Base-by-base conservation (phyloP, 805 yeast genomes). In the Metschnikowia lochheadii region DNA sequence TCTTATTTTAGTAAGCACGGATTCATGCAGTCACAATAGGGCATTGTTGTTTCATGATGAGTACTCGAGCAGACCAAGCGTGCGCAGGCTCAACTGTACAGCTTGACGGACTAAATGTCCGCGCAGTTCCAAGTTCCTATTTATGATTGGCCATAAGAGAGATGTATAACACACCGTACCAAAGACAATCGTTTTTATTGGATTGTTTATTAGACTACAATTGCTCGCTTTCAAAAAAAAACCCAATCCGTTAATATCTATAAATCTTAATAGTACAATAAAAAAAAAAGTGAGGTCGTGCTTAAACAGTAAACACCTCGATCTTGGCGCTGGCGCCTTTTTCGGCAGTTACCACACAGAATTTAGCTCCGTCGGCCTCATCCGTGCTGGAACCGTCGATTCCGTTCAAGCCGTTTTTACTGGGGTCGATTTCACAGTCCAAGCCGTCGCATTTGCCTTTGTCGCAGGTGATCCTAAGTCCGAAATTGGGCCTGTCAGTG, bases 341-440 rank as follows among this genome's bases (percentile, higher is more conserved):
- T 41, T 70, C 68, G 34, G 89, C 96, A 41, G 96, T 88, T 45
- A 88, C 85, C 47, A 89, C 86, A 77, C 96, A 89, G 79, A 79
- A 89, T n/a, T 79, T 76, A 38, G 85, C 95, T 56, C 84, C 88
- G 36, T 64, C 59, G 6, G 63, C 66, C n/a, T 60, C 59, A 46
- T 84, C 84, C 49, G 74, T 65, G 4, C 69, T 60, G 3, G 70
- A 60, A 21, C 82, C 75, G 17, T 61, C 55, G 34, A 82, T 78
- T 47, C 74, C 75, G 70, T 88, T 86, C 57, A 83, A 75, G 36
- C 81, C 85, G 50, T 72, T 66, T 46, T 70, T 72, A 35, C 80
- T 72, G 45, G 96, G 96, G 63, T 89, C 87, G 62, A 89, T 88
- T 56, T 81, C 85, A 69, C 96, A 89, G n/a, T 84, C 76, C 48